Evolutionary conservation across 441 rosid species (phyloP).

Genomic region (Iberis amara): DNA sequence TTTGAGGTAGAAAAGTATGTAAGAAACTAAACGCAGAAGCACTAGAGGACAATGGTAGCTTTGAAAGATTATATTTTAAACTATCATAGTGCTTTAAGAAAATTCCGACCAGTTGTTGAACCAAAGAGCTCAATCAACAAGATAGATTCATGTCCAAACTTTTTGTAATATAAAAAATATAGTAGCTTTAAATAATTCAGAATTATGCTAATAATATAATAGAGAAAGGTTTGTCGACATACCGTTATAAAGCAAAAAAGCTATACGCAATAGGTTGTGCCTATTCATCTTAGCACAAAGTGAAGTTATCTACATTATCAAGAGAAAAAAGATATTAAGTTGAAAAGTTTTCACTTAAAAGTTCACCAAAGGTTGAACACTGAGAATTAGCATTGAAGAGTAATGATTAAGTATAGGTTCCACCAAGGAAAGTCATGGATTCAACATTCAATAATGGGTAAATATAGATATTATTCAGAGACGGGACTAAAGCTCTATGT

Average conservation of each 20-base stretch:
- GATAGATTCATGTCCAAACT: slow-evolving; percentile 19
- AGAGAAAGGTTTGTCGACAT: slow-evolving; percentile 12
- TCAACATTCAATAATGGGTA: slow-evolving; percentile 15
- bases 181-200: slow-evolving; percentile 9
- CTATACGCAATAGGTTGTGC: slow-evolving; percentile 24
- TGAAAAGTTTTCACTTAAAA: slow-evolving; percentile 9
- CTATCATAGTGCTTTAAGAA: slow-evolving; percentile 24
- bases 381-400: slow-evolving; percentile 15
- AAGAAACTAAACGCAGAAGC: slow-evolving; percentile 9
- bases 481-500: background rate
- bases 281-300: slow-evolving; percentile 29
- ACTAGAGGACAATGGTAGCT: slow-evolving; percentile 14
- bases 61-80: slow-evolving; percentile 25
- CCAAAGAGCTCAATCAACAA: slow-evolving; percentile 21
- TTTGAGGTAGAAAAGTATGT: slow-evolving; percentile 11
- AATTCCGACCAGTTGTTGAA: slow-evolving; percentile 22
- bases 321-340: slow-evolving; percentile 2
- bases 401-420: slow-evolving; percentile 23
- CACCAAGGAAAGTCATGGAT: background rate
- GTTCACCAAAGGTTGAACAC: slow-evolving; percentile 10
- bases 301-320: slow-evolving; percentile 17
- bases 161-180: slow-evolving; percentile 23
- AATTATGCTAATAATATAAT: slow-evolving; percentile 16
- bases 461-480: background rate
- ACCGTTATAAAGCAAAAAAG: slow-evolving; percentile 25